A percentile compares a stretch with the other conserved stretches of the same genome.
Evolutionary conservation across 495 filamentous ascomycete species (phyloP).

Genomic region (Lasiosphaeria miniovina): DNA sequence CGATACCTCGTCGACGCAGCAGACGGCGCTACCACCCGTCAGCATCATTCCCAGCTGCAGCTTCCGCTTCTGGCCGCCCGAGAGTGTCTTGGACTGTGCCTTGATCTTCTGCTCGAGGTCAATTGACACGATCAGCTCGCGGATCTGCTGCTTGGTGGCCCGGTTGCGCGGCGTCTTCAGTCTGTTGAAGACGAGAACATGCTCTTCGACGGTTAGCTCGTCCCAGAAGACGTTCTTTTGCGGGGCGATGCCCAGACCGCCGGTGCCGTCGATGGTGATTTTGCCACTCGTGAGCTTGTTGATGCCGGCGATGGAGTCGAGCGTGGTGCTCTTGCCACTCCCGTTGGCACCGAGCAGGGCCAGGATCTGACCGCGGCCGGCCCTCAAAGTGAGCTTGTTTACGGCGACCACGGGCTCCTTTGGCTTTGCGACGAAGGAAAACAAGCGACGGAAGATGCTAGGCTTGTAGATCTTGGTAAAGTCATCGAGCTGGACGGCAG

Average conservation of each 20-base stretch:
- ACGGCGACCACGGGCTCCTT: constrained; percentile 70
- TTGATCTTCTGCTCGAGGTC: constrained; percentile 69
- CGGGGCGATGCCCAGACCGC: constrained; percentile 81
- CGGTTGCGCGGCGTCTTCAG: constrained; percentile 60
- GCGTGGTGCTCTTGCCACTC: constrained; percentile 80
- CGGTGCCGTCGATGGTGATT: constrained; percentile 68
- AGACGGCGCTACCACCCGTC: constrained; percentile 77
- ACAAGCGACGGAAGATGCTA: constrained; percentile 54
- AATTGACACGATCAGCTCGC: constrained; percentile 59
- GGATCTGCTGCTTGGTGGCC: constrained; percentile 54
- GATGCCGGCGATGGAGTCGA: constrained; percentile 80
- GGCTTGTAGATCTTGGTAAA: constrained; percentile 77
- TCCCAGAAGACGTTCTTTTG: constrained; percentile 92
- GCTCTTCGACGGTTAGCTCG: constrained; percentile 75
- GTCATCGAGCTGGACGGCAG: constrained; percentile 60
- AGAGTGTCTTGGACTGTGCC: constrained; percentile 65
- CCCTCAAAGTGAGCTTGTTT: constrained; percentile 59
- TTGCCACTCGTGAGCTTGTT: constrained; percentile 65
- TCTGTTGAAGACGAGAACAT: constrained; percentile 72
- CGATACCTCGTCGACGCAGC: constrained; percentile 85
- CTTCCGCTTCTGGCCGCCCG: constrained; percentile 86
- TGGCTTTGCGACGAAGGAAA: constrained; percentile 52
- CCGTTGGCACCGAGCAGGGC: constrained; percentile 84
- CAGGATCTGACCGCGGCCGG: constrained; percentile 72
- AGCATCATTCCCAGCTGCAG: constrained; percentile 94